Conservation (phyloP, 2,329 filamentous ascomycete genomes). For the Tricladium varicosporioides region DNA sequence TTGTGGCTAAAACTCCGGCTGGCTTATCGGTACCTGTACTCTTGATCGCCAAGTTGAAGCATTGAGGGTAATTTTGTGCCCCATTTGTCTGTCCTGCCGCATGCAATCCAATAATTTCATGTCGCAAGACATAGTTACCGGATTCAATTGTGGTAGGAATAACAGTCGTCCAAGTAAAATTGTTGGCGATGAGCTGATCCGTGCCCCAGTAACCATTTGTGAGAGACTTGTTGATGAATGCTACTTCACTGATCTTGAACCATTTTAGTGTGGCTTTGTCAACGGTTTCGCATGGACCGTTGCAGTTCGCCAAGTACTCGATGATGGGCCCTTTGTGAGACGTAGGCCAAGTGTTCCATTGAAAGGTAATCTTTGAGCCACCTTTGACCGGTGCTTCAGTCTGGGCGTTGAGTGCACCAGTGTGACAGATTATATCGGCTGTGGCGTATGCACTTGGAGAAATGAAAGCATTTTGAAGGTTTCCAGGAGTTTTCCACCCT, state of each 20-base stretch:
- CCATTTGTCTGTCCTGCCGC: constrained; percentile 38
- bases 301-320: constrained; percentile 33
- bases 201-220: constrained; percentile 41
- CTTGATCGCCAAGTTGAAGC: constrained; percentile 46
- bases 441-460: constrained; percentile 44
- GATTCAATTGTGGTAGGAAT: constrained; percentile 43
- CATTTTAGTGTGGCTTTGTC: constrained; percentile 40
- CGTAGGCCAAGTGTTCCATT: constrained; percentile 55
- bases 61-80: constrained; percentile 49
- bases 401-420: constrained; percentile 48
- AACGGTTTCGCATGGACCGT: constrained; percentile 40
- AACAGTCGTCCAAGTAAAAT: constrained; percentile 50
- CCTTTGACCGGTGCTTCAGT: constrained; percentile 57
- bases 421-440: constrained; percentile 62
- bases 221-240: constrained; percentile 32
- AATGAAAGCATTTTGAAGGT: constrained; percentile 52
- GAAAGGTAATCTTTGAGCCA: constrained; percentile 55
- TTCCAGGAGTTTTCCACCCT: constrained; percentile 51
- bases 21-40: constrained; percentile 40
- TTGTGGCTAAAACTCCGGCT: constrained; percentile 38
- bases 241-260: constrained; percentile 44
- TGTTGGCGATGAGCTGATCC: constrained; percentile 49
- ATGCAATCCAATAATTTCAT: constrained; percentile 39
- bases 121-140: constrained; percentile 52
- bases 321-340: constrained; percentile 49